phyloP scores from a whole-genome alignment of 2,329 filamentous ascomycete genomes.

The Huntiella abstrusa region DNA sequence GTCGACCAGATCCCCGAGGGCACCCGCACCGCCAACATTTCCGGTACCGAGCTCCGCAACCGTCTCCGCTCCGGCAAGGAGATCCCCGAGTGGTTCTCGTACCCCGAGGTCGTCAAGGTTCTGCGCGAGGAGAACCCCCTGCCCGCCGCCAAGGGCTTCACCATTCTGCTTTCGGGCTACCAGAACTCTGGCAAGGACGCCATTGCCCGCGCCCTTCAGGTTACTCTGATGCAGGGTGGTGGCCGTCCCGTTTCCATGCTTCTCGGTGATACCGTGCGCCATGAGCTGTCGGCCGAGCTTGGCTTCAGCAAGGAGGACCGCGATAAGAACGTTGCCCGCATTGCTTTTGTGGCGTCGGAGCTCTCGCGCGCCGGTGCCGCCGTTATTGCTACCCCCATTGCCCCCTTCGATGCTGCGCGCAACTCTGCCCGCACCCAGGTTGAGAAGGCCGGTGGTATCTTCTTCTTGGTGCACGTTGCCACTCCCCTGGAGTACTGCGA shows the following conservation, averaged over 20 bases:
- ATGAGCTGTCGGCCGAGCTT: slow-evolving; percentile 83
- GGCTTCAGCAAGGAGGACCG: slow-evolving; percentile 89
- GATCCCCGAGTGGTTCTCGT: slow-evolving; percentile 99
- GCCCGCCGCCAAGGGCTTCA: slow-evolving; percentile 85
- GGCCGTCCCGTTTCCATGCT: slow-evolving; percentile 87
- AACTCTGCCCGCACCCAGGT: slow-evolving; percentile 65
- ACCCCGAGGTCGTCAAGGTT: slow-evolving; percentile 93
- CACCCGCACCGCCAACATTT: slow-evolving; percentile 73
- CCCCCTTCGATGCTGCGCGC: slow-evolving; percentile 69
- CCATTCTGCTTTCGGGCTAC: slow-evolving; percentile 92
- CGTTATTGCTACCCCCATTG: slow-evolving; percentile 91
- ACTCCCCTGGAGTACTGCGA: slow-evolving; percentile 85
- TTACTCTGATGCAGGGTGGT: slow-evolving; percentile 94
- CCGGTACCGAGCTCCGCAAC: slow-evolving; percentile 74
- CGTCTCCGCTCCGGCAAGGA: slow-evolving; percentile 81
- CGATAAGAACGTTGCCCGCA: slow-evolving; percentile 85
- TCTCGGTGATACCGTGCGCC: slow-evolving; percentile 84
- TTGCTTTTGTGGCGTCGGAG: slow-evolving; percentile 89
- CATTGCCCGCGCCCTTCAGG: slow-evolving; percentile 84
- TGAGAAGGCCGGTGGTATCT: slow-evolving; percentile 62
- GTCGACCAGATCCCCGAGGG: slow-evolving; percentile 75
- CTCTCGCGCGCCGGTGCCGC: slow-evolving; percentile 82
- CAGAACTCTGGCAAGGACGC: slow-evolving; percentile 95
- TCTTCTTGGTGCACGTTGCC: slow-evolving; percentile 89
- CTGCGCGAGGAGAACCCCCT: slow-evolving; percentile 92